Percentiles rank a stretch among this genome's conserved stretches.
Conservation (phyloP, 306 rosid species). For the Cicer arietinum region DNA sequence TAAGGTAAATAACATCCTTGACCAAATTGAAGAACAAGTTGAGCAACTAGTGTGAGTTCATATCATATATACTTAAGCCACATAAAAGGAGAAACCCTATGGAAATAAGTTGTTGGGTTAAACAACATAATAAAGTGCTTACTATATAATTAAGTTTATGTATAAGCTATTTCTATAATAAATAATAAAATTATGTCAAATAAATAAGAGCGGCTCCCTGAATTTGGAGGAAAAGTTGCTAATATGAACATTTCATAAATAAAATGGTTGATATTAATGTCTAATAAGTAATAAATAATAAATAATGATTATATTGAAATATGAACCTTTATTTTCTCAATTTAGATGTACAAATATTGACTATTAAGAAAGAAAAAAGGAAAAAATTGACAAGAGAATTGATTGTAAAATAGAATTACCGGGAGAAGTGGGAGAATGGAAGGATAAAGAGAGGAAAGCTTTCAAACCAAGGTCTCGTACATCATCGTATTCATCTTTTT, state of each 20-base stretch:
- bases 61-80: neutral
- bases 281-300: no score
- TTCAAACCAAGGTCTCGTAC: constrained; percentile 45
- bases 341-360: neutral
- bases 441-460: constrained; percentile 42
- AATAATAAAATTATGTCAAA: no score
- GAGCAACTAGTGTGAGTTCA: constrained; percentile 1
- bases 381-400: neutral
- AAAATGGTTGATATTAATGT: no score
- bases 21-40: constrained; percentile 13
- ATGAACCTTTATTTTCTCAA: neutral
- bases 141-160: no score
- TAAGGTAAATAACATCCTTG: constrained; percentile 13
- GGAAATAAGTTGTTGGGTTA: no score
- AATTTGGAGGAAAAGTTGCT: no score
- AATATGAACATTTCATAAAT: no score
- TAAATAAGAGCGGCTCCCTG: no score
- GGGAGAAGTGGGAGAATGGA: constrained; percentile 42
- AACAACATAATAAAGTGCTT: no score
- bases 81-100: neutral
- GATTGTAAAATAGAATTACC: constrained; percentile 36
- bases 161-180: no score
- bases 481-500: constrained; percentile 30
- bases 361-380: neutral
- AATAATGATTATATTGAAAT: no score